These are phyloP conservation scores for Leccinum uliginosum DNA, from an alignment of 768 basidiomycete genomes.

Conservation along the genomic window DNA sequence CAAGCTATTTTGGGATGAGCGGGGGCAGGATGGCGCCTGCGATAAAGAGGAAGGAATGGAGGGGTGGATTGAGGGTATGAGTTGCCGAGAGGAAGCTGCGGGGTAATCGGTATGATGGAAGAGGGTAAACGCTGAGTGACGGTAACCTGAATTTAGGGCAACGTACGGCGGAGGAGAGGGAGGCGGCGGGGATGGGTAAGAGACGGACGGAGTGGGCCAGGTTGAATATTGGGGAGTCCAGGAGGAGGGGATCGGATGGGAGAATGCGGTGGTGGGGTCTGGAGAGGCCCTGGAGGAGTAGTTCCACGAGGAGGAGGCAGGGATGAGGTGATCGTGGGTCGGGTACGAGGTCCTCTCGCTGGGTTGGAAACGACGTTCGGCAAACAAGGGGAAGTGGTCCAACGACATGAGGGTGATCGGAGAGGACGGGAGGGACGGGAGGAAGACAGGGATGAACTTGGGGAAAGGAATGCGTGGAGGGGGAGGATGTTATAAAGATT, in stretches of 20 bases:
- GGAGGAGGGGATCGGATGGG: slow-evolving; percentile 11
- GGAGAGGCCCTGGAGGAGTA: slow-evolving; percentile 23
- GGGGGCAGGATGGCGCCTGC: slow-evolving; percentile 7
- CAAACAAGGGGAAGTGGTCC: slow-evolving; percentile 31
- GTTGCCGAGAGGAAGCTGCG: slow-evolving; percentile 14
- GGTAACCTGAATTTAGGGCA: slow-evolving; percentile 18
- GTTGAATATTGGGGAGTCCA: slow-evolving; percentile 22
- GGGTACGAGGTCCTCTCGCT: slow-evolving; percentile 22
- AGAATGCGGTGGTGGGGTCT: slow-evolving; percentile 12
- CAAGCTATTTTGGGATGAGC: slow-evolving; percentile 12
- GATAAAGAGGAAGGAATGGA: slow-evolving; percentile 20
- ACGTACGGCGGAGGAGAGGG: slow-evolving; percentile 22
- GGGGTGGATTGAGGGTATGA: slow-evolving; percentile 12
- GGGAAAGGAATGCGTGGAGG: slow-evolving; percentile 1
- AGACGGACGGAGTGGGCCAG: slow-evolving; percentile 13
- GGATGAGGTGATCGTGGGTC: slow-evolving; percentile 21
- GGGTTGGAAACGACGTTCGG: slow-evolving; percentile 31
- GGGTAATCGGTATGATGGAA: slow-evolving; percentile 22
- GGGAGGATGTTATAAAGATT: slow-evolving; percentile 26
- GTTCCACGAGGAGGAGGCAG: slow-evolving; percentile 22
- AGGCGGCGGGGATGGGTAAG: slow-evolving; percentile 21
- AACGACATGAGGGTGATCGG: slow-evolving; percentile 26
- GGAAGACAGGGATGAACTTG: slow-evolving; percentile 5
- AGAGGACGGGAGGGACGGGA: background rate
- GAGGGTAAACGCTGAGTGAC: slow-evolving; percentile 20